Evolutionary conservation across 352 stramenopile genomes (phyloP), one percentile per base, ranked within the genome.

Genomic region (Globisporangium cederbergense): DNA sequence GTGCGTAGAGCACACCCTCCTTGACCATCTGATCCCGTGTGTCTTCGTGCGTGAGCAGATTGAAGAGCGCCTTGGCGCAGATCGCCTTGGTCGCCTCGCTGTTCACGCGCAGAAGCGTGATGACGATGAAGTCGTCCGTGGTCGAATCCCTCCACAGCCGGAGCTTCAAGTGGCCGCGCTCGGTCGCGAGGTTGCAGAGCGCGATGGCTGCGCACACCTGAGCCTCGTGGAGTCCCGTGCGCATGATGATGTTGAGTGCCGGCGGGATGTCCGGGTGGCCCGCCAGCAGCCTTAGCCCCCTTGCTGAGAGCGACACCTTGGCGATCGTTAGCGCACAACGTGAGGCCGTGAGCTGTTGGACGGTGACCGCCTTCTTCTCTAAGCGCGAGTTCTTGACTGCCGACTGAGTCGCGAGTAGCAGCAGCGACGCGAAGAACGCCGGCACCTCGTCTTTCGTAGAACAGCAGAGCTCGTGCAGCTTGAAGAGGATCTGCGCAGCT

Each of bases 101-200:
- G 67, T 97, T 97, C 14, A 95, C 75, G 20, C 87, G 86, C 64
- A 97, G 59, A 3, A 97, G 60, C 20, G 86, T 89, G 68, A 95
- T 90, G 34, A 95, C 89, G 53, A 96, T 91, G 60, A 96, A 95
- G 62, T 96, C 89, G 16, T 88, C 87, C 30, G 88, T 84, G 38
- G 82, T 93, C 2, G 74, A 65, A 54, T 94, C 78, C 11, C 71
- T 68, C 83, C 83, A 93, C 3, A 91, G 54, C 4, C 76, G 79
- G 1, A 65, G 65, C 34, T 64, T 71, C 18, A 74, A 52, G 30
- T 70, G 60, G 8, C 74, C 70, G 16, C 77, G 74, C 67, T 90
- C 79, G 2, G 76, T 81, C 30, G 86, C 86, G 14, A 97, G 66
- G 68, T 97, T 95, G 58, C 89, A 96, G n/a, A 97, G 70, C 36